Percentiles rank a stretch among this genome's conserved stretches.
phyloP scores from a whole-genome alignment of 495 filamentous ascomycete species.

The Halenospora varia region DNA sequence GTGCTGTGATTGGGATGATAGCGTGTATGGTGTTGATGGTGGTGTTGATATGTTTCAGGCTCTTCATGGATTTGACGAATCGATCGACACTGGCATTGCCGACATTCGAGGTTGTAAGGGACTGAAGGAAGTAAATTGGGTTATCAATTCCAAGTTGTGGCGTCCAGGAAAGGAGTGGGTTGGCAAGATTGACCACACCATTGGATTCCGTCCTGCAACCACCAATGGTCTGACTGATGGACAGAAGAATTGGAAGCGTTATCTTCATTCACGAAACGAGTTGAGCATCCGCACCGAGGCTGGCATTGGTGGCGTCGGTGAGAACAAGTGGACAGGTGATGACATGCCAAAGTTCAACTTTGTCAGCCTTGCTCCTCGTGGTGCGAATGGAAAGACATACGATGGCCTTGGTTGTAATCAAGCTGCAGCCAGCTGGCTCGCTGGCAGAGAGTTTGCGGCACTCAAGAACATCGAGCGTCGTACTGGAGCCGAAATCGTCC shows the following conservation, averaged over 20 bases:
- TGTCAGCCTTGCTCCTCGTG: neutral
- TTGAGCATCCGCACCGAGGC: neutral
- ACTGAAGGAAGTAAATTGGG: constrained; percentile 4
- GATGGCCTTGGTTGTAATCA: neutral
- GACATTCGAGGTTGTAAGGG: neutral
- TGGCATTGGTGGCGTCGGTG: neutral
- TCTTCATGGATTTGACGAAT: constrained; percentile 1
- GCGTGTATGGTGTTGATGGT: neutral
- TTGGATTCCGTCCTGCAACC: neutral
- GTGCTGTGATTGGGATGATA: neutral
- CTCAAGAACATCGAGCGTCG: neutral
- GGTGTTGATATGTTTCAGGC: neutral
- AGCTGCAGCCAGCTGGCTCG: neutral
- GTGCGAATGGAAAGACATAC: neutral
- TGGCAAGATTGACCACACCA: neutral
- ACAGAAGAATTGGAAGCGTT: neutral
- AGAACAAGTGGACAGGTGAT: constrained; percentile 1
- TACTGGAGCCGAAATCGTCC: neutral
- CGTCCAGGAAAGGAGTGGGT: no score
- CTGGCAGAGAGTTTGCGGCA: neutral
- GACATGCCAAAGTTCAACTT: constrained; percentile 4
- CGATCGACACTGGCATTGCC: neutral
- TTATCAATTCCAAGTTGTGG: neutral
- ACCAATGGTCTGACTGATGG: constrained; percentile 5
- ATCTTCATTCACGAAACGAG: neutral